A percentile compares a stretch with the other conserved stretches of the same genome.
Evolutionary conservation across 2,329 filamentous ascomycete genomes (phyloP).

Genomic region (Clonostachys rhizophaga): DNA sequence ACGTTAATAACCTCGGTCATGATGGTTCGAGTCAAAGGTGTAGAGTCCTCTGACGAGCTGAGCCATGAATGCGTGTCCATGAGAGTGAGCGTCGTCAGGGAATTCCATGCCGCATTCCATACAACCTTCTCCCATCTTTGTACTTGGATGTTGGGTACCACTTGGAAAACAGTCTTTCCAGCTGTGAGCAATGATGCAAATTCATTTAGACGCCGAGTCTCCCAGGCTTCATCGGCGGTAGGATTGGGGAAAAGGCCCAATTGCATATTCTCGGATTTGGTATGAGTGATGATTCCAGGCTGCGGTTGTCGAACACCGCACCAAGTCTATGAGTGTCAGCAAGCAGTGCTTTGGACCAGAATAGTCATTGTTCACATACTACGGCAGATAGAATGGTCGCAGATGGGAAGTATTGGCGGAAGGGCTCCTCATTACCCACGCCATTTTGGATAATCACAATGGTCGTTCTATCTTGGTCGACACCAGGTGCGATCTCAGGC

Average conservation of each 20-base stretch:
- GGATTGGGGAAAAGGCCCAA: conserved; percentile 45
- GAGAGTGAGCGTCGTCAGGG: conserved; percentile 50
- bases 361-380: conserved; percentile 20
- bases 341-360: background rate
- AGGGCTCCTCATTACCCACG: conserved; percentile 63
- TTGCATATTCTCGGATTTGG: conserved; percentile 47
- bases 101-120: conserved; percentile 58
- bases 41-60: conserved; percentile 32
- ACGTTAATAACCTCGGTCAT: conserved; percentile 50
- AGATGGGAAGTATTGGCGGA: conserved; percentile 53
- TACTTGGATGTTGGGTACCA: conserved; percentile 48
- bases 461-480: conserved; percentile 40
- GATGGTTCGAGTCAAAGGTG: conserved; percentile 43
- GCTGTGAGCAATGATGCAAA: conserved; percentile 32
- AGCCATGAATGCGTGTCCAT: conserved; percentile 48
- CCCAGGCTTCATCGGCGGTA: conserved; percentile 12
- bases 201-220: conserved; percentile 27
- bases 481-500: conserved; percentile 53
- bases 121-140: conserved; percentile 58
- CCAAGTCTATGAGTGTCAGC: conserved; percentile 31
- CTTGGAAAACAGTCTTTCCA: conserved; percentile 37
- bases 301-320: conserved; percentile 44
- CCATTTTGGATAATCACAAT: conserved; percentile 70
- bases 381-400: conserved; percentile 54
- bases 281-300: conserved; percentile 45